Evolutionary conservation across 768 basidiomycete species (phyloP), one percentile per base, ranked within the genome.

Genomic region (Pluteus cervinus): DNA sequence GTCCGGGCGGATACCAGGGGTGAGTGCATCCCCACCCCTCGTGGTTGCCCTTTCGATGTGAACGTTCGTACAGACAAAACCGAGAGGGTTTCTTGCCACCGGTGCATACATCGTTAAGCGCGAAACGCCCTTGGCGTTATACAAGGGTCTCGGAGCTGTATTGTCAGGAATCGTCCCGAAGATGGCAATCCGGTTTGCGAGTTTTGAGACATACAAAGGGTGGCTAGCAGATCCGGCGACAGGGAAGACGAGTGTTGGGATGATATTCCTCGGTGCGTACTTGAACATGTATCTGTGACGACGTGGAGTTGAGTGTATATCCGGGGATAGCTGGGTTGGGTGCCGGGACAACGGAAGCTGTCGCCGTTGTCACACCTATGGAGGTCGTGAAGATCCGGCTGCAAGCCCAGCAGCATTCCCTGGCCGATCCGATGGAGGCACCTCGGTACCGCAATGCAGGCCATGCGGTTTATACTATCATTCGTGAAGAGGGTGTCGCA

Each of bases 151-250:
- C 24, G 96, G 96, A 15, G 96, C 96, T 7, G 96, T 99, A 29
- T 68, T 94, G 31, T 83, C 88, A 8, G 96, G 96, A 8, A 99
- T 99, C 58, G 90, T 97, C 6, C 96, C 96, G 1, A 99, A 99
- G 68, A 99, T 99, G 96, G 91, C 91, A 33, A 97, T 92, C 55
- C 86, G 96, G 24, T 99, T 98, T 58, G 93, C 94, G 7, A 90
- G 88, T 58, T 99, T 99, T 57, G 96, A 99, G 66, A 71, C 80
- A 30, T 99, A 99, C 73, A 92, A 94, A 60, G 74, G 68, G 0
- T 80, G 75, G 73, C 61, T 98, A 29, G 79, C 85, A 2, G 78
- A 89, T 50, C 69, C 73, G 43, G 58, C 69, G 25, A 89, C 87
- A 0, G 93, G 93, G 17, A 76, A 84, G 61, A 86, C 92, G 4